Percentiles rank a stretch among this genome's conserved stretches.
Evolutionary conservation across 2,329 filamentous ascomycete genomes (phyloP).

Genomic region (Incumbomyces lentus): DNA sequence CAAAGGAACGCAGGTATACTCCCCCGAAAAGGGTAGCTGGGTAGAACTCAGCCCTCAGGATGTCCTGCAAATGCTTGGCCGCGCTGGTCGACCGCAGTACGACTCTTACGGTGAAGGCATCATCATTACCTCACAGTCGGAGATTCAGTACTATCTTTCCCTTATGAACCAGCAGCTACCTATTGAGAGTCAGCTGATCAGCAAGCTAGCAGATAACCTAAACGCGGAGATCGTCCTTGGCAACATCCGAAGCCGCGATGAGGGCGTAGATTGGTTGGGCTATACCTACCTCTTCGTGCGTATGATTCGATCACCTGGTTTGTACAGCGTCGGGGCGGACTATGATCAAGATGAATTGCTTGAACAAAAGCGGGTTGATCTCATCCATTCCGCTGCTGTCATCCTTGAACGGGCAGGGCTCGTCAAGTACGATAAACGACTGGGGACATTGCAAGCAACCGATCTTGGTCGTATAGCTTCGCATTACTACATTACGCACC

Average conservation of each 20-base stretch:
- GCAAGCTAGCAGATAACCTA: constrained; percentile 85
- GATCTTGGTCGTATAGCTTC: constrained; percentile 93
- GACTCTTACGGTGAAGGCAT: constrained; percentile 98
- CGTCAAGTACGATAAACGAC: constrained; percentile 91
- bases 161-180: constrained; percentile 93
- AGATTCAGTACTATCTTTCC: constrained; percentile 95
- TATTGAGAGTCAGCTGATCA: constrained; percentile 92
- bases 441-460: constrained; percentile 76
- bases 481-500: constrained; percentile 96
- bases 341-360: constrained; percentile 86
- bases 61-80: constrained; percentile 95
- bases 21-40: constrained; percentile 96
- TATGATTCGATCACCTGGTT: constrained; percentile 87
- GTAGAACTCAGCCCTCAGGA: constrained; percentile 95
- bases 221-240: constrained; percentile 94
- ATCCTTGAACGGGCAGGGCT: constrained; percentile 80
- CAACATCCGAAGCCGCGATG: constrained; percentile 81
- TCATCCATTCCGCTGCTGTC: constrained; percentile 85
- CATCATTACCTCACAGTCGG: constrained; percentile 89
- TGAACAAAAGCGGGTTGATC: constrained; percentile 94
- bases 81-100: constrained; percentile 90
- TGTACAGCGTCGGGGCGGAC: constrained; percentile 92
- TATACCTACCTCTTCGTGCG: constrained; percentile 97
- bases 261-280: constrained; percentile 97
- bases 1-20: constrained; percentile 97